phyloP scores from a whole-genome alignment of 139 green algal genomes.

The Bryopsis sp. region DNA sequence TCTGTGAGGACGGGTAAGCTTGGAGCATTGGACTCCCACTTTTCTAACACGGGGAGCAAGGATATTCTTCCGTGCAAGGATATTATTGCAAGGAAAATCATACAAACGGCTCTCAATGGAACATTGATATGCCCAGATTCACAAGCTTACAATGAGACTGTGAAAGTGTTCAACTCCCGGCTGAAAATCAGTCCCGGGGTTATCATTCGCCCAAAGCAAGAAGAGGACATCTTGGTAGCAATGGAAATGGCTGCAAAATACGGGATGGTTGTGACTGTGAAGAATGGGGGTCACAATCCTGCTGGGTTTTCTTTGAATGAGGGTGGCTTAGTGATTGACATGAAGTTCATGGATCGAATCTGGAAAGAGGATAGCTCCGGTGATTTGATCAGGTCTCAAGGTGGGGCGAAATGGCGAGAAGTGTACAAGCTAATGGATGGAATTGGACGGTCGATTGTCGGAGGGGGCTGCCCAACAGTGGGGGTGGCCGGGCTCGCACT shows the following conservation, averaged over 20 bases:
- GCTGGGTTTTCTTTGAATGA: constrained; percentile 9
- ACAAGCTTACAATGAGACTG: too few species aligned
- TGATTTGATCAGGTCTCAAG: constrained; percentile 9
- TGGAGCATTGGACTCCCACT: too few species aligned
- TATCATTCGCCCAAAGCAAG: neutral
- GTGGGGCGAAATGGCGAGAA: neutral
- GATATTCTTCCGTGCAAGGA: too few species aligned
- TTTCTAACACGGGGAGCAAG: too few species aligned
- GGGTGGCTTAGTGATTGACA: constrained; percentile 13
- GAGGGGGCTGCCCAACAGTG: constrained; percentile 6
- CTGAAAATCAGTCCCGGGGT: neutral
- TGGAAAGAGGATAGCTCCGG: neutral
- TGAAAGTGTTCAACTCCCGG: neutral
- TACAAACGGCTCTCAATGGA: too few species aligned
- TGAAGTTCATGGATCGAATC: neutral
- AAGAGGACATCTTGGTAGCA: constrained; percentile 1
- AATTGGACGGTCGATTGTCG: neutral
- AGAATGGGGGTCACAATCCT: constrained; percentile 16
- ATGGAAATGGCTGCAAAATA: neutral
- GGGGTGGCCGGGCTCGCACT: constrained; percentile 9
- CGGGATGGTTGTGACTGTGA: constrained; percentile 7
- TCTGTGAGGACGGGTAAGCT: too few species aligned
- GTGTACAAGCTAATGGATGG: neutral
- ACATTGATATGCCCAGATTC: too few species aligned
- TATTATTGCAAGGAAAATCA: too few species aligned